These are phyloP conservation scores for Trichoderma atroviride DNA, from an alignment of 2,329 filamentous ascomycete species.

Conservation along the genomic window DNA sequence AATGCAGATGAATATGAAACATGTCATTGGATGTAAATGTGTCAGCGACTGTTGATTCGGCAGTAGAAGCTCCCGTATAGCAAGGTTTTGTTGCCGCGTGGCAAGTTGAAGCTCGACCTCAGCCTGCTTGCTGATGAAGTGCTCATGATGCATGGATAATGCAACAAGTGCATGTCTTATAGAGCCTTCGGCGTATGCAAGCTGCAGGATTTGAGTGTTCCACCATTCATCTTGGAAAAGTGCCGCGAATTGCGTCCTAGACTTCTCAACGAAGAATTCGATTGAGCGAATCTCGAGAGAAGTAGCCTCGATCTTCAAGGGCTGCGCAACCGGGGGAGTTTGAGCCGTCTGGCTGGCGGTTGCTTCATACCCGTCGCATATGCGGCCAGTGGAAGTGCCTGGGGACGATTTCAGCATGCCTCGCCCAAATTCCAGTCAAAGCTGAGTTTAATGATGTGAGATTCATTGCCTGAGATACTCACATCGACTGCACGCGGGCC, in stretches of 20 bases:
- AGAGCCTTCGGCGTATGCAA: not conserved
- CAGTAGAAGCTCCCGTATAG: not conserved
- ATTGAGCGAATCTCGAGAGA: not conserved
- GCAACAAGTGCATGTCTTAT: constrained; percentile 3
- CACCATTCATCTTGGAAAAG: not conserved
- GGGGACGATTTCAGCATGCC: too few relatives aligned
- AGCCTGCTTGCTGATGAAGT: not conserved
- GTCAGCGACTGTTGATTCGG: not conserved
- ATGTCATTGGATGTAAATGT: not conserved
- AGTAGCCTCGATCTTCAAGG: too few relatives aligned
- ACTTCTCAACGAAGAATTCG: not conserved
- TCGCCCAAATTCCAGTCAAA: too few relatives aligned
- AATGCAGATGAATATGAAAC: not conserved
- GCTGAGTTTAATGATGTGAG: too few relatives aligned
- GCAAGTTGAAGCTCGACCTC: not conserved
- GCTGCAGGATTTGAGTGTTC: not conserved
- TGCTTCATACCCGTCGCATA: too few relatives aligned
- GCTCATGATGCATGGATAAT: not conserved
- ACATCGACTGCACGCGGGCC: not conserved
- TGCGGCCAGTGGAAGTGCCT: too few relatives aligned
- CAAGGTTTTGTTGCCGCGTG: not conserved
- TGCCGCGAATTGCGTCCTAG: not conserved
- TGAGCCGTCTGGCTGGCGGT: too few relatives aligned
- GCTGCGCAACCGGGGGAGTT: too few relatives aligned
- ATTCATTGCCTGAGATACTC: too few relatives aligned